phyloP scores from a whole-genome alignment of 129 eudicot species.

The Centella asiatica region DNA sequence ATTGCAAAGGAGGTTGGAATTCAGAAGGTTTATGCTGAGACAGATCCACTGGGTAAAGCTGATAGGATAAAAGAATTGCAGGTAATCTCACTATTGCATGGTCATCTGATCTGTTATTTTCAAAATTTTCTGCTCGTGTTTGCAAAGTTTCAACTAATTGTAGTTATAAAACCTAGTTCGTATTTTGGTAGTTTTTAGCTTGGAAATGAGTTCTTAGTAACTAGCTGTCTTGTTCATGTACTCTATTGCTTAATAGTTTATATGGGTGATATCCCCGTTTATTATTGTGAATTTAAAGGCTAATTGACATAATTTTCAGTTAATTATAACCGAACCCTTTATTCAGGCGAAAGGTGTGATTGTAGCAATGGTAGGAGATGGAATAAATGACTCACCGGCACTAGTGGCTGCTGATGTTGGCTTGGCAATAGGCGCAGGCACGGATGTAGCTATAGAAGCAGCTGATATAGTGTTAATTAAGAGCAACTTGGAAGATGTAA shows the following conservation, averaged over 20 bases:
- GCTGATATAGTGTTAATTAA: constrained; percentile 84
- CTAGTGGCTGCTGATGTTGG: constrained; percentile 91
- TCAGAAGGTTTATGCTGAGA: constrained; percentile 75
- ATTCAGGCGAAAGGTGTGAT: constrained; percentile 53
- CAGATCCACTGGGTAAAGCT: constrained; percentile 91
- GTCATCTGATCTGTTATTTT: no score
- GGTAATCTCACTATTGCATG: constrained; percentile 20
- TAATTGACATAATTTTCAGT: background rate
- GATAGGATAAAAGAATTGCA: constrained; percentile 84
- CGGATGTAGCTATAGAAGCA: constrained; percentile 95
- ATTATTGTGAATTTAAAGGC: background rate
- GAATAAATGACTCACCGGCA: constrained; percentile 98
- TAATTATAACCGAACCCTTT: background rate
- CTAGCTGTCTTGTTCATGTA: background rate
- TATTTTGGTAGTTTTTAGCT: background rate
- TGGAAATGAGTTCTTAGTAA: background rate
- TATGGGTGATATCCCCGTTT: no score
- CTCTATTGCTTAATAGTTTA: no score
- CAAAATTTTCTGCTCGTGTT: background rate
- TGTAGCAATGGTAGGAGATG: constrained; percentile 99
- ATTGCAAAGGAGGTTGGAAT: constrained; percentile 73
- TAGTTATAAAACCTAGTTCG: background rate
- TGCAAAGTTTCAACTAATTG: background rate
- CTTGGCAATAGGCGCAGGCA: constrained; percentile 97
- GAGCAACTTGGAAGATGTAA: constrained; percentile 80